Base-by-base conservation (phyloP, 305 asterid species). In the Plantago coronopus region DNA sequence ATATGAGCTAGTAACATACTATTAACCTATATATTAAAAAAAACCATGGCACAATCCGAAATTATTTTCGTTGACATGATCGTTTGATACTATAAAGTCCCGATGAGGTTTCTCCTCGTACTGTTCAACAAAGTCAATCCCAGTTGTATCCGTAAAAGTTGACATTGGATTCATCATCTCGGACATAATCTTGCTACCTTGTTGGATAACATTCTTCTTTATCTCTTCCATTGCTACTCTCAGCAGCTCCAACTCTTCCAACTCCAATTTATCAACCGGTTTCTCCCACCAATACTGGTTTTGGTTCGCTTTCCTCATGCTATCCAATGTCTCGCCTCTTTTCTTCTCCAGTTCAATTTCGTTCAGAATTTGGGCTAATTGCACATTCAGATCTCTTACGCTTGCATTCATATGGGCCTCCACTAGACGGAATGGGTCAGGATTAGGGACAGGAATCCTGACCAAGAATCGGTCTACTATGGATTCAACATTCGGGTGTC, bases 241-340 rank as follows among this genome's bases (percentile, higher is more conserved):
- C 29, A 87, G 57, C 65, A 82, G 95, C 69, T 82, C 83, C 42
- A 84, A 57, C 64, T 87, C 88, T 20, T 73, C 75, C 58, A 87
- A 38, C 57, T 75, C 83, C 25, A 84, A 55, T 18, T 79, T 74
- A 5, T 20, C 58, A 0, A 84, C 40, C 0, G 95, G 94, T 8
- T 65, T 64, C 44, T 87, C 91, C 95, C 91, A 87, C 95, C 95
- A 84, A 13, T 72, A 76, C 10, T 74, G 79, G 21, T 71, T 64
- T 62, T 76, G 71, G 17, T 69, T 79, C 0, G 72, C 70, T 45
- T 79, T 84, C 56, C 84, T 48, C 69, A 81, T 69, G 31, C 29
- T 51, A 19, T 82, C 96, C 45, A 87, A 73, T 29, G 66, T 51
- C 60, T 82, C 91, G 0, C 86, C 89, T 18, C 80, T 74, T 59